Evolutionary conservation across 306 rosid species (phyloP).

Genomic region (Fragaria ananassa): DNA sequence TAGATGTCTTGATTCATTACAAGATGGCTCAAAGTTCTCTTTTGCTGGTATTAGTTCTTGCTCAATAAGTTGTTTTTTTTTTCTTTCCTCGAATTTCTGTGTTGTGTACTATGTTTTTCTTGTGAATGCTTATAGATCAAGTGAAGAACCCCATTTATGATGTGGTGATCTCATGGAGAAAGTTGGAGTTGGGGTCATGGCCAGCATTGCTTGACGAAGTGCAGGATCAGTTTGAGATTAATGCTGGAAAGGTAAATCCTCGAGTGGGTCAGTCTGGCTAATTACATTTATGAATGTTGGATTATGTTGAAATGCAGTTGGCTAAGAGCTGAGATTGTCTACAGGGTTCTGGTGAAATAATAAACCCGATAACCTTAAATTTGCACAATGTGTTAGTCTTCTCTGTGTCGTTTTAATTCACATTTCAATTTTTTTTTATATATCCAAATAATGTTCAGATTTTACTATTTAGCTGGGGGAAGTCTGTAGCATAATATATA

Average conservation of each 20-base stretch:
- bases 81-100: not conserved
- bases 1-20: conserved; percentile 47
- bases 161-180: conserved; percentile 68
- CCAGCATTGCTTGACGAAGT: conserved; percentile 80
- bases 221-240: conserved; percentile 60
- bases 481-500: not conserved
- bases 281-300: not conserved
- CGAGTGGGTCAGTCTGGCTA: not conserved
- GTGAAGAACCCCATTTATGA: conserved; percentile 46
- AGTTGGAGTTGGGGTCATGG: conserved; percentile 78
- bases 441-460: not conserved
- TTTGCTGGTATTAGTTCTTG: conserved; percentile 46
- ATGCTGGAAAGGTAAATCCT: conserved; percentile 66
- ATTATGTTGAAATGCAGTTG: not conserved
- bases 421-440: too few relatives aligned
- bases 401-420: not conserved
- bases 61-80: not conserved
- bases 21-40: conserved; percentile 61
- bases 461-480: not conserved
- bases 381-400: not conserved
- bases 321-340: not conserved
- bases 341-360: not conserved
- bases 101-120: conserved; percentile 5
- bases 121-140: conserved; percentile 47
- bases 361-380: not conserved